phyloP scores from a whole-genome alignment of 805 yeast genomes.

The Blastobotrys parvus region DNA sequence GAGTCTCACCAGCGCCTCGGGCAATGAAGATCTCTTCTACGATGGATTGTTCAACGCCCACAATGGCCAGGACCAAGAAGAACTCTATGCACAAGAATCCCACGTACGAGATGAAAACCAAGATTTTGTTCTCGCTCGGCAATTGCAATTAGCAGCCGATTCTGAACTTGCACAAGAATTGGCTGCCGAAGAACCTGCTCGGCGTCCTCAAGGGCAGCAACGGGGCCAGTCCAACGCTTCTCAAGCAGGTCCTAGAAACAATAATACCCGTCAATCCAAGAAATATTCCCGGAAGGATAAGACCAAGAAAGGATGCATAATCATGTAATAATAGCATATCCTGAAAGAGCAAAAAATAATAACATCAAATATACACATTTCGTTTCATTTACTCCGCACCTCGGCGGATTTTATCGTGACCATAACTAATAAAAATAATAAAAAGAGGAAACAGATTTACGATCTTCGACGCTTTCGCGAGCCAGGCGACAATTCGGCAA shows the following conservation, averaged over 20 bases:
- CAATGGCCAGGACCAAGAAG: conserved; percentile 9
- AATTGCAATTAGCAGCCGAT: conserved; percentile 27
- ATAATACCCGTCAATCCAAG: conserved; percentile 1
- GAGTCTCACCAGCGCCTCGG: conserved; percentile 55
- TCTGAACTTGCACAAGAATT: conserved; percentile 16
- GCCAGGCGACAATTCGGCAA: no score
- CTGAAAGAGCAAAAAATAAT: no score
- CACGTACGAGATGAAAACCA: conserved; percentile 7
- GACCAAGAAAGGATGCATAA: no score
- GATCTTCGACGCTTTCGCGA: no score
- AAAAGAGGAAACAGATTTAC: no score
- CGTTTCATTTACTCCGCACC: no score
- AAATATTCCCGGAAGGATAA: no score
- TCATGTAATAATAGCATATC: conserved; percentile 12
- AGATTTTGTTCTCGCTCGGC: conserved; percentile 26
- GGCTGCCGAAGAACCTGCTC: conserved; percentile 1
- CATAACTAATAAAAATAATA: no score
- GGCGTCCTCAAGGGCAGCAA: conserved; percentile 1
- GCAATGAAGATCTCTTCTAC: conserved; percentile 60
- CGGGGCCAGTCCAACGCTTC: no score
- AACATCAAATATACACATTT: no score
- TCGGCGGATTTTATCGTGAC: no score
- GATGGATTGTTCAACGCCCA: conserved; percentile 54
- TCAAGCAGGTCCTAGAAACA: conserved; percentile 2
- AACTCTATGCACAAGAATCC: not conserved